Conservation (phyloP, 148 eudicot species). For the Fagopyrum homotropicum region DNA sequence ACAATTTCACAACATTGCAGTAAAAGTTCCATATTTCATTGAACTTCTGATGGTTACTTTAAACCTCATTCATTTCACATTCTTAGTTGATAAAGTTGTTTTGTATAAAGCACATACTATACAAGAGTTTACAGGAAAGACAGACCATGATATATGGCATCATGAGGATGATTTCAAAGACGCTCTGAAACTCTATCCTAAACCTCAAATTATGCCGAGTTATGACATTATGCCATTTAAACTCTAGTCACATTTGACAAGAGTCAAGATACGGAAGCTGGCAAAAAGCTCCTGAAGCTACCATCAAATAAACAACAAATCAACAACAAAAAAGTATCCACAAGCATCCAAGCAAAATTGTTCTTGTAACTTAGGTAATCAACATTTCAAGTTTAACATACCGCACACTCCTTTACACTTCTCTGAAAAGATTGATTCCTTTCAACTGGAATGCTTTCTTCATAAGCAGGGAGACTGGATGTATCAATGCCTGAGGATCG, state of each 20-base stretch:
- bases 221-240: not conserved
- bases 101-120: not conserved
- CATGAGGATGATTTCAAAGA: not conserved
- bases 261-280: not conserved
- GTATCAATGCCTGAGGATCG: slow-evolving; percentile 59
- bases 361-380: not conserved
- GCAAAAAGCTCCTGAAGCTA: not conserved
- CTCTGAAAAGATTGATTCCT: slow-evolving; percentile 59
- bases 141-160: not conserved
- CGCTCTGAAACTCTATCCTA: not conserved
- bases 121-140: not conserved
- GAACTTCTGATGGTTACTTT: not conserved
- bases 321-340: not conserved
- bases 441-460: slow-evolving; percentile 57
- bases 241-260: not conserved
- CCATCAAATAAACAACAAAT: not conserved
- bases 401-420: slow-evolving; percentile 76
- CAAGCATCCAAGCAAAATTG: not conserved
- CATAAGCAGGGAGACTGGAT: slow-evolving; percentile 38
- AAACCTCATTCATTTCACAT: not conserved
- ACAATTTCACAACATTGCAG: not conserved
- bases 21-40: not conserved
- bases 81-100: not conserved
- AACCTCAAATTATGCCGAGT: not conserved
- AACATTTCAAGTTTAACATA: slow-evolving; percentile 27